These are phyloP conservation scores for Arabis hirsuta DNA, from an alignment of 345 rosid genomes.

Conservation along the genomic window DNA sequence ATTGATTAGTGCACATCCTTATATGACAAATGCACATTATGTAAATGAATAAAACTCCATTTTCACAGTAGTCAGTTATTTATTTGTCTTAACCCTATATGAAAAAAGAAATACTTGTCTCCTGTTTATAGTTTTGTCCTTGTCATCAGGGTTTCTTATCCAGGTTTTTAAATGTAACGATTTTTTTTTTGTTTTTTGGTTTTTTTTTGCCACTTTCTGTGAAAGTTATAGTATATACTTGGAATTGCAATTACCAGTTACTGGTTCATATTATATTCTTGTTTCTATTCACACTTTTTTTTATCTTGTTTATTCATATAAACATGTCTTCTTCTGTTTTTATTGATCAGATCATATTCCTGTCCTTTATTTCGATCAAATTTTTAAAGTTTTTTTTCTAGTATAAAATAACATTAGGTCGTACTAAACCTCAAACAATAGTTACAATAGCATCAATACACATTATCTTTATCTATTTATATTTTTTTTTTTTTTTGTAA, in stretches of 20 bases:
- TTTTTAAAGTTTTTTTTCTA: neutral
- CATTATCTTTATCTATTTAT: neutral
- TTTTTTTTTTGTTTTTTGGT: neutral
- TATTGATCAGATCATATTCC: too few relatives aligned
- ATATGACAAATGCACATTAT: neutral
- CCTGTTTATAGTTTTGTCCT: slow-evolving; percentile 11
- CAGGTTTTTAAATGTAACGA: neutral
- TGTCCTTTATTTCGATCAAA: neutral
- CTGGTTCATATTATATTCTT: neutral
- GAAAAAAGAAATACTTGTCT: neutral
- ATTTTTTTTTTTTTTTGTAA: neutral
- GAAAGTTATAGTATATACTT: neutral
- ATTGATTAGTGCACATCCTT: neutral
- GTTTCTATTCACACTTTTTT: neutral
- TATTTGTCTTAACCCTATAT: too few relatives aligned
- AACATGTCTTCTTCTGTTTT: neutral
- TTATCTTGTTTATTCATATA: neutral
- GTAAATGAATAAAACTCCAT: neutral
- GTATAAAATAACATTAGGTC: neutral
- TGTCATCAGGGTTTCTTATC: slow-evolving; percentile 23
- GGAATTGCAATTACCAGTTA: neutral
- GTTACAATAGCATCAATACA: neutral
- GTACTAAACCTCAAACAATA: neutral
- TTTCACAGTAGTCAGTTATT: neutral
- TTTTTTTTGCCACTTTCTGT: neutral